Evolutionary conservation across 73 alveolate species (phyloP).

Genomic region (Vitrella brassicaformis): DNA sequence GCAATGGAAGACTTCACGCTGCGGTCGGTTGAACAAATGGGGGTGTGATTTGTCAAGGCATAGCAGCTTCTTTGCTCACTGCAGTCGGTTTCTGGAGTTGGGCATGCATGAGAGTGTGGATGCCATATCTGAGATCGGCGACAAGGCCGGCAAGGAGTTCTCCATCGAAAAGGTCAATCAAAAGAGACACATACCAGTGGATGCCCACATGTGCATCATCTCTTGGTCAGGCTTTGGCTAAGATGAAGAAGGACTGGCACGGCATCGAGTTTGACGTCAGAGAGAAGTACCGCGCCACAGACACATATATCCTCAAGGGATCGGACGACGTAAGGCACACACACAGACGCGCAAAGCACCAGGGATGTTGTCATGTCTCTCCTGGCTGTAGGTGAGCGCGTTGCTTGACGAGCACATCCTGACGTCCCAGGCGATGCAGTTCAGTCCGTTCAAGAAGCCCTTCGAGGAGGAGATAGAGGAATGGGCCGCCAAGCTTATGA

Average conservation of each 20-base stretch:
- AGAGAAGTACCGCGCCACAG: conserved; percentile 31
- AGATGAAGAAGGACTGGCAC: conserved; percentile 47
- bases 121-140: conserved; percentile 82
- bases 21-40: conserved; percentile 6
- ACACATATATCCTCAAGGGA: conserved; percentile 58
- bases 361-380: neutral
- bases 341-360: too few relatives aligned
- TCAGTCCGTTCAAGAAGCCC: conserved; percentile 96
- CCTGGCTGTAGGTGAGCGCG: conserved; percentile 38
- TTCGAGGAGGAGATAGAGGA: conserved; percentile 95
- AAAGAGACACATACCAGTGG: conserved; percentile 15
- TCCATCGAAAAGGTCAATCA: conserved; percentile 71
- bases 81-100: conserved; percentile 58
- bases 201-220: neutral
- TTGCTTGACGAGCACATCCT: conserved; percentile 68
- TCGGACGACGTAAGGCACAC: conserved; percentile 67
- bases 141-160: conserved; percentile 81
- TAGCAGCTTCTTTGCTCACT: neutral
- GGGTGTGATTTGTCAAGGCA: neutral
- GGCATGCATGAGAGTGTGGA: conserved; percentile 63
- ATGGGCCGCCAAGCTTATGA: conserved; percentile 84
- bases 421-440: conserved; percentile 88
- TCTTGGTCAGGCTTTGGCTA: conserved; percentile 36
- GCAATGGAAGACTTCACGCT: conserved; percentile 38
- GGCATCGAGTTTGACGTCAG: conserved; percentile 15